Percentiles rank a stretch among this genome's conserved stretches.
phyloP scores from a whole-genome alignment of 179 eudicot genomes.

The Gypsophila paniculata region DNA sequence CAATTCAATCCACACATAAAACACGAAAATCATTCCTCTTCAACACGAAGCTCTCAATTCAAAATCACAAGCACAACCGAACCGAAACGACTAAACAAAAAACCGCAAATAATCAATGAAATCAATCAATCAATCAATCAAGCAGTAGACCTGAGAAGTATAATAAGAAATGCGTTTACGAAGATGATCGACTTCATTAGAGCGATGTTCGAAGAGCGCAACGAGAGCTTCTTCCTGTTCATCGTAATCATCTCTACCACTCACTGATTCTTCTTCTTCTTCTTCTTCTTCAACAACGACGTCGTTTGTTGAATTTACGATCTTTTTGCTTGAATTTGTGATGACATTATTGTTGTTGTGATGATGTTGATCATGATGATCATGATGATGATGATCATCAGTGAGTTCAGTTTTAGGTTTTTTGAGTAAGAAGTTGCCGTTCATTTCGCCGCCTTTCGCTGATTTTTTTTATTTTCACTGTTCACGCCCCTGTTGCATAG shows the following conservation, averaged over 20 bases:
- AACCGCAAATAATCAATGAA: neutral
- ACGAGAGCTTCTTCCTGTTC: slow-evolving; percentile 63
- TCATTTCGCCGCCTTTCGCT: slow-evolving; percentile 27
- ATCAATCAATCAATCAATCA: too few species aligned
- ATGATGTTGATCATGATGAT: slow-evolving; percentile 5
- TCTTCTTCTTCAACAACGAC: neutral
- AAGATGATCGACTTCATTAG: slow-evolving; percentile 60
- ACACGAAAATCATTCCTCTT: too few species aligned
- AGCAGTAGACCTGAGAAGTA: neutral
- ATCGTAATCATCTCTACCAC: slow-evolving; percentile 20
- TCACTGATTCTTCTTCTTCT: slow-evolving; percentile 10
- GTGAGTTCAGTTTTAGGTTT: slow-evolving; percentile 28
- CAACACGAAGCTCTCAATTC: too few species aligned
- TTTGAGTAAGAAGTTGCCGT: slow-evolving; percentile 15
- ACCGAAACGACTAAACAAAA: neutral
- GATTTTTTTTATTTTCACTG: neutral
- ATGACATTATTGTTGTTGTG: neutral
- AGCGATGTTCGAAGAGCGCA: slow-evolving; percentile 65
- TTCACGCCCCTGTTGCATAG: neutral
- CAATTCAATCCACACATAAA: too few species aligned
- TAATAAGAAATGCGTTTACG: slow-evolving; percentile 57
- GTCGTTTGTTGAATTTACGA: neutral
- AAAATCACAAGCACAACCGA: too few species aligned
- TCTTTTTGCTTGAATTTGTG: too few species aligned
- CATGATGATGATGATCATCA: neutral